A percentile compares a stretch with the other conserved stretches of the same genome.
Evolutionary conservation across 148 eudicot genomes (phyloP).

Genomic region (Camellia sinensis): DNA sequence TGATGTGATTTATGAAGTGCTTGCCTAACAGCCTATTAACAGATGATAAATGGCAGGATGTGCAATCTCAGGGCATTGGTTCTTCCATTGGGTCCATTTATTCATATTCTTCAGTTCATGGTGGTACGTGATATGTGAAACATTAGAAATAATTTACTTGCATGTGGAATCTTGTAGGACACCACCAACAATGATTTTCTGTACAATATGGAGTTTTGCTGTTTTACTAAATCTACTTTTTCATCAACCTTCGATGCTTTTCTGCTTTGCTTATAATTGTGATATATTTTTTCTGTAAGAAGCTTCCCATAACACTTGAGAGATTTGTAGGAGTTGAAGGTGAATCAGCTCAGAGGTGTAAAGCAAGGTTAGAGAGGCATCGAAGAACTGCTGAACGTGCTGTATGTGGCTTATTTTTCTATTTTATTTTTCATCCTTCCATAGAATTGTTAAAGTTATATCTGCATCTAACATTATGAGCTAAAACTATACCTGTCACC

Average conservation of each 20-base stretch:
- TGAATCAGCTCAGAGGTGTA: constrained; percentile 87
- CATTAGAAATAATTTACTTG: constrained; percentile 5
- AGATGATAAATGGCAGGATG: constrained; percentile 22
- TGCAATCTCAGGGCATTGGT: constrained; percentile 32
- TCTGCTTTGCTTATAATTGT: not conserved
- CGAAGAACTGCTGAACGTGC: constrained; percentile 93
- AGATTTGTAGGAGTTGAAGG: constrained; percentile 54
- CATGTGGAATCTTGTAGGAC: not conserved
- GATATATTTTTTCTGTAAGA: not conserved
- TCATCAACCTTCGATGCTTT: not conserved
- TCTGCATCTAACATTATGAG: not conserved
- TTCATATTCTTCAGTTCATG: constrained; percentile 33
- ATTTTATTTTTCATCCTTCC: constrained; percentile 10
- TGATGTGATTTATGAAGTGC: not conserved
- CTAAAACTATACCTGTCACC: constrained; percentile 9
- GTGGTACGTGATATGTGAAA: constrained; percentile 35
- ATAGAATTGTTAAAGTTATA: not conserved
- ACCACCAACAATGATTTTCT: not conserved
- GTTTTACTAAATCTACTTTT: not conserved
- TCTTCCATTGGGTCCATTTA: constrained; percentile 25
- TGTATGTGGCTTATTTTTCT: constrained; percentile 41
- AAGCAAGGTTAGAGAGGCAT: constrained; percentile 95
- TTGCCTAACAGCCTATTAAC: constrained; percentile 20
- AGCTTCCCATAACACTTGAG: constrained; percentile 19
- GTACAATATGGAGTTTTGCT: not conserved